A percentile compares a stretch with the other conserved stretches of the same genome.
Conservation (phyloP, 768 basidiomycete genomes). For the Holtermannia corniformis region DNA sequence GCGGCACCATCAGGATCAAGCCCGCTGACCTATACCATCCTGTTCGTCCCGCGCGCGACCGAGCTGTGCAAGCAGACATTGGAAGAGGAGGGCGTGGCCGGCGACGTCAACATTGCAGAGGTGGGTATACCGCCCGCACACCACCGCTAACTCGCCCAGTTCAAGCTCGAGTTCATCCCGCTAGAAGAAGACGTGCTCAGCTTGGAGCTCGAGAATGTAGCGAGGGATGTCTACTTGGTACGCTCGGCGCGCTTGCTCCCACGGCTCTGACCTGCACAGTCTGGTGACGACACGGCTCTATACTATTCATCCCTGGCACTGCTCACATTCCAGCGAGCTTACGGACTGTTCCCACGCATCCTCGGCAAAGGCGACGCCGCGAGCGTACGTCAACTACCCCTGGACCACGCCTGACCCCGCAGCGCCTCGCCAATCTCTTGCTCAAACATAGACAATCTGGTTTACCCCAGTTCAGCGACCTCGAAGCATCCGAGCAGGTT, state of each 20-base stretch:
- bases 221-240: slow-evolving; percentile 86
- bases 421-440: slow-evolving; percentile 71
- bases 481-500: slow-evolving; percentile 45
- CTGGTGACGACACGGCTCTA: slow-evolving; percentile 82
- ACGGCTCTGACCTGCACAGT: slow-evolving; percentile 47
- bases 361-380: slow-evolving; percentile 80
- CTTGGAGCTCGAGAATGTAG: slow-evolving; percentile 71
- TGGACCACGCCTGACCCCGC: not conserved
- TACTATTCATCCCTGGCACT: slow-evolving; percentile 84
- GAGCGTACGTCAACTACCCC: slow-evolving; percentile 27
- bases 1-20: slow-evolving; percentile 30
- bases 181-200: slow-evolving; percentile 87
- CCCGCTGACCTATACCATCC: slow-evolving; percentile 72
- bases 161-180: slow-evolving; percentile 88
- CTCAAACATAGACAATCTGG: slow-evolving; percentile 45
- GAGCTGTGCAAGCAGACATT: slow-evolving; percentile 74
- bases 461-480: slow-evolving; percentile 19
- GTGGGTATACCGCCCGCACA: slow-evolving; percentile 14
- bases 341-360: slow-evolving; percentile 82
- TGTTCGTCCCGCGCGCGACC: slow-evolving; percentile 80
- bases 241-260: slow-evolving; percentile 34
- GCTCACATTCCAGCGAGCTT: slow-evolving; percentile 68
- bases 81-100: slow-evolving; percentile 94
- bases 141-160: too few species aligned
- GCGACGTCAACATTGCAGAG: slow-evolving; percentile 72